Evolutionary conservation across 352 stramenopile species (phyloP), one percentile per base, ranked within the genome.

Genomic region (Phytophthora foliorum): DNA sequence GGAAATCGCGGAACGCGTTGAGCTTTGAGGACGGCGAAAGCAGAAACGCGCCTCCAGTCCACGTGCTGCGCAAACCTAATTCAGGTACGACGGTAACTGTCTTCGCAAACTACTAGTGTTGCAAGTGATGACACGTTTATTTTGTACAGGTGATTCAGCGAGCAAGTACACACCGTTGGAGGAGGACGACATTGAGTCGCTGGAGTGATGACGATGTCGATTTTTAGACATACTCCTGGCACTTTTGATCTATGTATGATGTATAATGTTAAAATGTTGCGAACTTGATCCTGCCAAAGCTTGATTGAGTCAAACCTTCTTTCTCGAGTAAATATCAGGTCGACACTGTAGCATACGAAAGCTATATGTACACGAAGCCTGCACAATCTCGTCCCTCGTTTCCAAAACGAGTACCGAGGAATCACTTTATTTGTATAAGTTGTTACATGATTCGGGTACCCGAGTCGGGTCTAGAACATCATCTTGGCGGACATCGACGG

Each of bases 21-120:
- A 29, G 1, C 3, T 70, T 75, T 14, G 59, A 63, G 2, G 14
- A 16, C 16, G 10, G n/a, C 19, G 39, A 55, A 2, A 48, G 32
- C 2, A 57, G 39, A 42, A 39, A n/a, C 2, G 36, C 48, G 8
- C 67, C 67, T 24, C 67, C 67, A 24, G 56, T 71, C 7, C 61
- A 59, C 14, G 48, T 71, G 7, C 55, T 75, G 21, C 67, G 54
- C 53, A 70, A 74, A 11, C 61, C 39, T 13, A 32, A n/a, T 17
- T 25, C 60, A 50, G 67, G 61, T 67, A 65, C 17, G 27, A 29
- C 6, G n/a, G 2, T 27, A 17, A 24, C 31, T 19, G 54, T 57
- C 7, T 32, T 34, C 13, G 24, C 22, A 5, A 29, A 13, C 32
- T 4, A 39, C 21, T 22, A 8, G 0, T 45, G 27, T n/a, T 53